Base-by-base conservation (phyloP, 768 basidiomycete genomes). In the Pleurotus pulmonarius region DNA sequence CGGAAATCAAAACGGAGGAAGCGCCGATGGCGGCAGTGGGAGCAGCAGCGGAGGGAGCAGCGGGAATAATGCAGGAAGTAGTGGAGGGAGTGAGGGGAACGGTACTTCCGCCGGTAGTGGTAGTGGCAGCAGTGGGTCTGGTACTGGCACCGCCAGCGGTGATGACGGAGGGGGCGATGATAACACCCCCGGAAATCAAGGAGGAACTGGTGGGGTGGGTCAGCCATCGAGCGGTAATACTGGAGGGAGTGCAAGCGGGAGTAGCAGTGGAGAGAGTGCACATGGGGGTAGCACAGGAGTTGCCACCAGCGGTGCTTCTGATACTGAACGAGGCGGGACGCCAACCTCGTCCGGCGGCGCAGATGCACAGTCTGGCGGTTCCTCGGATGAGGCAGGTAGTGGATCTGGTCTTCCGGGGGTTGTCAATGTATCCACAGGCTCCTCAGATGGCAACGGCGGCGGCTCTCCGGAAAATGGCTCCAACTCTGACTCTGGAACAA, bases 1-100 rank as follows among this genome's bases (percentile, higher is more conserved):
- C 45, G 59, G 59, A 11, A 47, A 47, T 20, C 46, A 47, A 9
- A 55, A 46, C 49, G 61, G 63, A 29, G 55, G 49, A 45, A 18
- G 25, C 24, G 37, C 49, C 24, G 37, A 41, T 40, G 58, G 51
- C 20, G 48, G 43, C 22, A 34, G 40, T 11, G 58, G 58, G 0
- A 54, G 59, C 8, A 59, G 41, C 15, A 52, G 54, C 5, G 52
- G 58, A 2, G 60, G 3, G 54, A 56, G 44, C 46, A 16, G 16
- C 40, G 29, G 45, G 51, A 56, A 18, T 48, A 39, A n/a, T n/a
- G 16, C 9, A 58, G 55, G 61, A 15, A 59, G 60, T 3, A 60
- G 59, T 55, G 58, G 46, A 26, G 59, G 59, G 8, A 58, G 57
- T 57, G 51, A 46, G 15, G 46, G 16, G 8, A 55, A 37, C 25